These are phyloP conservation scores for Xerocomellus amylosporus DNA, from an alignment of 768 basidiomycete genomes.

Conservation along the genomic window DNA sequence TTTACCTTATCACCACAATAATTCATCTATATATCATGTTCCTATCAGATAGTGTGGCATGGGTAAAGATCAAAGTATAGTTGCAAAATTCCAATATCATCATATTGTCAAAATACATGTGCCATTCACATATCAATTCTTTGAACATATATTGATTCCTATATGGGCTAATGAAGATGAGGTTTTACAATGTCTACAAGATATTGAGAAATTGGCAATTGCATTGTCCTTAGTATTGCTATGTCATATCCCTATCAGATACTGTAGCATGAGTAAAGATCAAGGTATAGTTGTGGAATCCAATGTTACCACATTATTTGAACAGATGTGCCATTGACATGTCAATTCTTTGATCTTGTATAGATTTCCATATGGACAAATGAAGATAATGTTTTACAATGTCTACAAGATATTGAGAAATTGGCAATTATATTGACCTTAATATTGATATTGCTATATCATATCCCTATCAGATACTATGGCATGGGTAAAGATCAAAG, in stretches of 20 bases:
- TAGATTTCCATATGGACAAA: not conserved
- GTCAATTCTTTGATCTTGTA: not conserved
- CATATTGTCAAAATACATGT: not conserved
- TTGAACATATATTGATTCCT: not conserved
- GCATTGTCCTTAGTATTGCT: not conserved
- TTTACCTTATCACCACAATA: too few relatives aligned
- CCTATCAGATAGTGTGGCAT: not conserved
- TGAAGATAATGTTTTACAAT: not conserved
- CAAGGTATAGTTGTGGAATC: not conserved
- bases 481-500: not conserved
- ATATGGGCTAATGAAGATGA: not conserved
- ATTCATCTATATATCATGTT: not conserved
- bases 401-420: not conserved
- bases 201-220: not conserved
- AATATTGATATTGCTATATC: not conserved
- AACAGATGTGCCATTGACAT: not conserved
- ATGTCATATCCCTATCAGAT: not conserved
- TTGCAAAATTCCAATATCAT: not conserved
- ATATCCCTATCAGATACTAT: not conserved
- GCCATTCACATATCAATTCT: not conserved
- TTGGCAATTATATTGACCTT: constrained; percentile 19
- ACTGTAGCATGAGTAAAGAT: not conserved
- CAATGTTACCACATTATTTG: not conserved
- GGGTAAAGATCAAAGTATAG: not conserved
- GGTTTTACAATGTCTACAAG: not conserved